Conservation (phyloP, 75 land plant species). For the Cunninghamia lanceolata region DNA sequence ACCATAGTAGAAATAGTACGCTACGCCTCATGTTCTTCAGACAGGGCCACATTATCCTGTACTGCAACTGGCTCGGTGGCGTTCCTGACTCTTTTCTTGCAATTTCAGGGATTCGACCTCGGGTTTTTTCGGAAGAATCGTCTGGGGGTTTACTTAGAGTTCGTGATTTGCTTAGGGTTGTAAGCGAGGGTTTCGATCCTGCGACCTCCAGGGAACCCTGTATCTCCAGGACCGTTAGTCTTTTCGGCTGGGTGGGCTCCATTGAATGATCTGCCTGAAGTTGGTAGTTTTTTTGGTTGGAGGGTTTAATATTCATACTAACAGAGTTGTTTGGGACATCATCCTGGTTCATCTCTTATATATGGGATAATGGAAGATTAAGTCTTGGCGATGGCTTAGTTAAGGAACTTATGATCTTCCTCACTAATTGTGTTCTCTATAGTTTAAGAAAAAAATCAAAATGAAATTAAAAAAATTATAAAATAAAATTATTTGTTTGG, state of each 20-base stretch:
- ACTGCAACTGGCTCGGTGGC: background rate
- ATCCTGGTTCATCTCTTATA: too few relatives aligned
- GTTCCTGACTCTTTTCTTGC: background rate
- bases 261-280: background rate
- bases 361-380: too few relatives aligned
- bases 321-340: too few relatives aligned
- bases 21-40: background rate
- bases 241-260: background rate
- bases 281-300: too few relatives aligned
- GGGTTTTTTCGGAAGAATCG: background rate
- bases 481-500: too few relatives aligned
- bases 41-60: background rate
- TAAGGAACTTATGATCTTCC: too few relatives aligned
- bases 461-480: too few relatives aligned
- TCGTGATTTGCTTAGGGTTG: too few relatives aligned
- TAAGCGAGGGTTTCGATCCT: background rate
- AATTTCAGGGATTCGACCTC: conserved; percentile 3
- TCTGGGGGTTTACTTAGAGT: background rate
- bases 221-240: background rate
- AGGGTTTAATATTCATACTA: too few relatives aligned
- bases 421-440: too few relatives aligned
- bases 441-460: too few relatives aligned
- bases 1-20: background rate
- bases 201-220: background rate
- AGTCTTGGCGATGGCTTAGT: too few relatives aligned